Percentiles rank a stretch among this genome's conserved stretches.
phyloP scores from a whole-genome alignment of 345 rosid genomes.

The Carallia brachiata region DNA sequence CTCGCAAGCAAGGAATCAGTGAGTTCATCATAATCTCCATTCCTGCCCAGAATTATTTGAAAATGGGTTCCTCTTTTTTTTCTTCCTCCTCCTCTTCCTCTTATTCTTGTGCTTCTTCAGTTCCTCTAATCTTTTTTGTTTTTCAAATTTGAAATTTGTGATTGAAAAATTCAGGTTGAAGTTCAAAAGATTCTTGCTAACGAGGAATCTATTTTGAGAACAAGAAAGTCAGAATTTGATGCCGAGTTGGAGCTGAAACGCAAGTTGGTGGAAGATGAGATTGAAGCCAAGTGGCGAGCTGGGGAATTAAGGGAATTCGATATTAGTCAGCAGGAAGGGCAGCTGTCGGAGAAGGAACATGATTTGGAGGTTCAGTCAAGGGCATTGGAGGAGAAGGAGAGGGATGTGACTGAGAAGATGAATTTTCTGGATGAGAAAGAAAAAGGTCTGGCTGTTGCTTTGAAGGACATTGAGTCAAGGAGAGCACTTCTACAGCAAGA shows the following conservation, averaged over 20 bases:
- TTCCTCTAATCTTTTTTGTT: too few relatives aligned
- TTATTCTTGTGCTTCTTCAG: not conserved
- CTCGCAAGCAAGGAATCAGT: conserved; percentile 74
- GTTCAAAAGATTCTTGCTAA: conserved; percentile 52
- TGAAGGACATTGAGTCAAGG: conserved; percentile 49
- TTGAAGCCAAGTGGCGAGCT: conserved; percentile 81
- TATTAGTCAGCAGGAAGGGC: conserved; percentile 63
- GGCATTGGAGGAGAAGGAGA: conserved; percentile 64
- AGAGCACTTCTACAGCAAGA: conserved; percentile 48
- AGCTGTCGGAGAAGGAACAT: conserved; percentile 67
- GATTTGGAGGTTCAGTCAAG: conserved; percentile 65
- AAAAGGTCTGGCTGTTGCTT: conserved; percentile 39
- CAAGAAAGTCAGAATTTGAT: conserved; percentile 65
- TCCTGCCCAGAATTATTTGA: not conserved
- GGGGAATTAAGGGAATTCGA: conserved; percentile 92
- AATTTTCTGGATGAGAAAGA: conserved; percentile 59
- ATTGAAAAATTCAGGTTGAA: conserved; percentile 50
- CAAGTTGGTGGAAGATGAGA: conserved; percentile 74
- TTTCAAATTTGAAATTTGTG: not conserved
- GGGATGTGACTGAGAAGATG: conserved; percentile 55
- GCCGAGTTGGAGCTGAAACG: conserved; percentile 64
- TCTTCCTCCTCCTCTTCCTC: not conserved
- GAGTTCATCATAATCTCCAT: conserved; percentile 30
- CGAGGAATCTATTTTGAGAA: conserved; percentile 60
- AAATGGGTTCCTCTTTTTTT: not conserved